phyloP scores from a whole-genome alignment of 192 early-diverging fungal species.

The Allomyces macrogynus region DNA sequence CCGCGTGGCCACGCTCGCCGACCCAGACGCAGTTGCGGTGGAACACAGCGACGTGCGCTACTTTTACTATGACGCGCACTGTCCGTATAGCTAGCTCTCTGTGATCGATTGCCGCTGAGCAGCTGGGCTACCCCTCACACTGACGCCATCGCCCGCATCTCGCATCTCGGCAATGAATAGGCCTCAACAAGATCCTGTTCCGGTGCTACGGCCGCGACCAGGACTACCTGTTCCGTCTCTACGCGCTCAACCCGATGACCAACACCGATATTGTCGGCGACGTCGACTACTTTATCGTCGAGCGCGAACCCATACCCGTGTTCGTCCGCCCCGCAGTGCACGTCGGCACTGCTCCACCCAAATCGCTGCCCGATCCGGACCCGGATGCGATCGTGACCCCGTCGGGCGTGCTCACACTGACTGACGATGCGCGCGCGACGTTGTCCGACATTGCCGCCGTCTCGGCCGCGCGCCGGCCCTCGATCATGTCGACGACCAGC shows the following conservation, averaged over 20 bases:
- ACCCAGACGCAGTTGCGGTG: not conserved
- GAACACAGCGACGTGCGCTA: constrained; percentile 2
- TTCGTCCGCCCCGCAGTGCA: too few relatives aligned
- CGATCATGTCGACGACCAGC: too few relatives aligned
- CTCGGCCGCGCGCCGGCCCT: too few relatives aligned
- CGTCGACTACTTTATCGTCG: constrained; percentile 8
- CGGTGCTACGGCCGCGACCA: constrained; percentile 2
- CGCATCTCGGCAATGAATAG: not conserved
- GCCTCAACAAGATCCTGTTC: constrained; percentile 12
- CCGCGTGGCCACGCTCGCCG: constrained; percentile 2
- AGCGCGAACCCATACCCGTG: not conserved
- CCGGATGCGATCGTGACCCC: too few relatives aligned
- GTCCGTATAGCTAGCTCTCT: too few relatives aligned
- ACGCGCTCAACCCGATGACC: constrained; percentile 11
- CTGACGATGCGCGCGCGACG: too few relatives aligned
- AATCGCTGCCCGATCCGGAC: too few relatives aligned
- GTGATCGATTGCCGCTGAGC: too few relatives aligned
- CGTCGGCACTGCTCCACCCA: too few relatives aligned
- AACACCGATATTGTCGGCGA: constrained; percentile 13
- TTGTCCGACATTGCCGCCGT: too few relatives aligned
- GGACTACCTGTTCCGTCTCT: constrained; percentile 8
- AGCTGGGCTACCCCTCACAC: too few relatives aligned
- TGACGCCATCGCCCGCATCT: not conserved
- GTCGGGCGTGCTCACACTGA: too few relatives aligned
- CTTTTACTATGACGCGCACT: constrained; percentile 7